Conservation (phyloP, 768 basidiomycete genomes). For the Suillus placidus region DNA sequence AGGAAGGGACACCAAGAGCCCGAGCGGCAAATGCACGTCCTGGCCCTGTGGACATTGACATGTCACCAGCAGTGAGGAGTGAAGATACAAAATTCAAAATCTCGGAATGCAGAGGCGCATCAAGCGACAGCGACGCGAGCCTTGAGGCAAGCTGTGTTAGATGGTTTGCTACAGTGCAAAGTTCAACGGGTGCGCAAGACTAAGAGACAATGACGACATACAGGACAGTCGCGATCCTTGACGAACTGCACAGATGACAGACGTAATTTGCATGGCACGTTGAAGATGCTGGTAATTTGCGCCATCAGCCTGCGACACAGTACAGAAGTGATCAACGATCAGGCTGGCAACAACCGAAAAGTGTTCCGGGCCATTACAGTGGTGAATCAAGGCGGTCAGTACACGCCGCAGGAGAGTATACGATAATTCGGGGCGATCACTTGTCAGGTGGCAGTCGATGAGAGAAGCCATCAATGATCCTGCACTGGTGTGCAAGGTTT, state of each 20-base stretch:
- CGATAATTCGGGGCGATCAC: slow-evolving; percentile 42
- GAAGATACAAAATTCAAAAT: slow-evolving; percentile 38
- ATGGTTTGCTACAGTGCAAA: slow-evolving; percentile 36
- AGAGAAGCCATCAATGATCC: slow-evolving; percentile 62
- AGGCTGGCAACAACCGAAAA: slow-evolving; percentile 60
- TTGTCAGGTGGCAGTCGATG: slow-evolving; percentile 54
- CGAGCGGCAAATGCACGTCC: slow-evolving; percentile 51
- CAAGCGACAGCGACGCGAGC: slow-evolving; percentile 31
- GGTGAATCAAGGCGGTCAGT: slow-evolving; percentile 81
- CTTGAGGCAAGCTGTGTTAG: slow-evolving; percentile 37
- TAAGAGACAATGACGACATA: slow-evolving; percentile 35
- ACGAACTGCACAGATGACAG: slow-evolving; percentile 62
- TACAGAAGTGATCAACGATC: slow-evolving; percentile 45
- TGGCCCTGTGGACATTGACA: slow-evolving; percentile 35
- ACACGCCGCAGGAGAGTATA: slow-evolving; percentile 67
- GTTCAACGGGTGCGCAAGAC: slow-evolving; percentile 7
- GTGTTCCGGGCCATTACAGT: slow-evolving; percentile 70
- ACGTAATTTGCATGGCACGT: slow-evolving; percentile 58
- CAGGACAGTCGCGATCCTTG: slow-evolving; percentile 70
- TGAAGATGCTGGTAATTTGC: slow-evolving; percentile 42
- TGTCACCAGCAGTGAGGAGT: slow-evolving; percentile 45
- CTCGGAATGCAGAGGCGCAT: slow-evolving; percentile 29
- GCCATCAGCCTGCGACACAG: slow-evolving; percentile 10
- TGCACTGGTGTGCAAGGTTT: slow-evolving; percentile 78
- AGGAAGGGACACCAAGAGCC: slow-evolving; percentile 32